Conservation (phyloP, 2,329 filamentous ascomycete genomes). For the Colletotrichum sublineola region DNA sequence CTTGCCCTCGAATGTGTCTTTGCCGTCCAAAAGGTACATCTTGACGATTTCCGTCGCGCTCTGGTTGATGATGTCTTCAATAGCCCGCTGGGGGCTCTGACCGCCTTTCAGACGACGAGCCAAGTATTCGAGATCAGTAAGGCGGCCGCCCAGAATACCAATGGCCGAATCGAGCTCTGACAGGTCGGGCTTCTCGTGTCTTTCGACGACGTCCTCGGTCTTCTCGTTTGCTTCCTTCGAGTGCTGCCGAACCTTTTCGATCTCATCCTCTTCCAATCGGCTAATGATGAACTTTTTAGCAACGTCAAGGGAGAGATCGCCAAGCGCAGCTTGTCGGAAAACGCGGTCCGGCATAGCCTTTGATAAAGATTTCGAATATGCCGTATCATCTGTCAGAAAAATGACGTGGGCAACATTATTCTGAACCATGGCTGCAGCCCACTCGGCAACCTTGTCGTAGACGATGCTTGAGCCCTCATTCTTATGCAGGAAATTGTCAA, state of each 20-base stretch:
- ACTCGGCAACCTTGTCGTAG: slow-evolving; percentile 87
- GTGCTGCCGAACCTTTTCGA: slow-evolving; percentile 39
- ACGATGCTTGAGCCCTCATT: slow-evolving; percentile 75
- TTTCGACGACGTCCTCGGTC: slow-evolving; percentile 48
- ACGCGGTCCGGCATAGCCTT: slow-evolving; percentile 92
- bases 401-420: slow-evolving; percentile 94
- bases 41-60: slow-evolving; percentile 92
- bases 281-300: slow-evolving; percentile 92
- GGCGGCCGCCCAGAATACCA: slow-evolving; percentile 83
- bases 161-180: slow-evolving; percentile 85
- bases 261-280: slow-evolving; percentile 72
- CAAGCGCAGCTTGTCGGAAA: slow-evolving; percentile 86
- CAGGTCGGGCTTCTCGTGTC: slow-evolving; percentile 61
- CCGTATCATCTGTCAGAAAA: slow-evolving; percentile 90
- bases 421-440: slow-evolving; percentile 87
- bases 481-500: slow-evolving; percentile 93
- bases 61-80: slow-evolving; percentile 90
- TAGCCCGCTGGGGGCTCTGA: slow-evolving; percentile 83
- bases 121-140: slow-evolving; percentile 96
- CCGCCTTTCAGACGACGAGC: slow-evolving; percentile 90
- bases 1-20: slow-evolving; percentile 60
- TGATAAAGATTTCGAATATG: slow-evolving; percentile 87
- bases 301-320: slow-evolving; percentile 87
- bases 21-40: slow-evolving; percentile 83
- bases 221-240: slow-evolving; percentile 47